Percentiles rank a stretch among this genome's conserved stretches.
Conservation (phyloP, 495 filamentous ascomycete genomes). For the Penicillium chermesinum region DNA sequence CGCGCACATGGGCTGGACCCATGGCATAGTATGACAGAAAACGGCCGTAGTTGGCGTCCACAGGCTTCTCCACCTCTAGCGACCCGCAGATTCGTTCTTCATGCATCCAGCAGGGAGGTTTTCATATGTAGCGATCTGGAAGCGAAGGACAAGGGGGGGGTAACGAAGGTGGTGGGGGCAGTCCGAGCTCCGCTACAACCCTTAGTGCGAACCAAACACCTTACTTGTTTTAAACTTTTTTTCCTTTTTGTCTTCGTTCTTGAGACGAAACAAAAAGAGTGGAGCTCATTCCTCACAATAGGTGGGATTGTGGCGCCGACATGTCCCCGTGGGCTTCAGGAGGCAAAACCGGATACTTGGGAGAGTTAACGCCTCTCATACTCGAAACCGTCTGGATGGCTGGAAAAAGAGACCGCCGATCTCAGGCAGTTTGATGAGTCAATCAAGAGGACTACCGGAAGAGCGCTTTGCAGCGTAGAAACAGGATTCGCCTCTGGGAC, state of each 20-base stretch:
- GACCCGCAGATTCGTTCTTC: background rate
- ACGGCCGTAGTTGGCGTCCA: constrained; percentile 9
- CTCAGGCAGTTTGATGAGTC: background rate
- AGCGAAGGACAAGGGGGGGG: background rate
- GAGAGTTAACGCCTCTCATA: background rate
- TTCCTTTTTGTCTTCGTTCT: background rate
- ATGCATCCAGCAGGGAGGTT: background rate
- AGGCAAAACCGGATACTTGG: background rate
- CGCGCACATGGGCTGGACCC: constrained; percentile 11
- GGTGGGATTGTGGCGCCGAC: background rate
- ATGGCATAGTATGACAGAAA: constrained; percentile 23
- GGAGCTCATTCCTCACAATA: background rate
- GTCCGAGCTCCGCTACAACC: too few species aligned
- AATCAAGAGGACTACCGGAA: background rate
- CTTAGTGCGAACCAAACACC: background rate
- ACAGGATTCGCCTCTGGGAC: background rate
- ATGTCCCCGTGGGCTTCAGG: background rate
- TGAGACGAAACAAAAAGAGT: background rate
- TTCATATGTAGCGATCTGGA: background rate
- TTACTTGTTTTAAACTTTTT: background rate
- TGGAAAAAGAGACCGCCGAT: background rate
- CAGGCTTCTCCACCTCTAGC: background rate
- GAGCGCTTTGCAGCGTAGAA: background rate
- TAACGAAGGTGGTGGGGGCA: too few species aligned
- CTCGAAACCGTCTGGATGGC: background rate